Conservation (phyloP, 129 eudicot species). For the Tagetes erecta region DNA sequence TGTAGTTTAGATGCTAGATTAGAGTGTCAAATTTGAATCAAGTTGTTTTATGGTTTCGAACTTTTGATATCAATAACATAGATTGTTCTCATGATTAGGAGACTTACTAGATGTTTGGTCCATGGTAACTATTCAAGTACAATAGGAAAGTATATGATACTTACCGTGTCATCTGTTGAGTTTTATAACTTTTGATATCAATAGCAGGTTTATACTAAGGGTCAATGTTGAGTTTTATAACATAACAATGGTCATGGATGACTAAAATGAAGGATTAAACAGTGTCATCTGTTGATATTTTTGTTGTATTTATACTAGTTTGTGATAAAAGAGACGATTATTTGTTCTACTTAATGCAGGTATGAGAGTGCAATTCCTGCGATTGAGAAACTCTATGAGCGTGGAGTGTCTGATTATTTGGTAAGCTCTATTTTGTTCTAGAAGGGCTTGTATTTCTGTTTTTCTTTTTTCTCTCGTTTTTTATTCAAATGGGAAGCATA, state of each 20-base stretch:
- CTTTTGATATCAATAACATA: background rate
- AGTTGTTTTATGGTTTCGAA: background rate
- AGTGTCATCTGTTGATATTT: background rate
- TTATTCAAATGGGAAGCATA: background rate
- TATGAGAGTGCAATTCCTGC: constrained; percentile 46
- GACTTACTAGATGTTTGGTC: background rate
- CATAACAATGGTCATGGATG: constrained; percentile 5
- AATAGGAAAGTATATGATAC: background rate
- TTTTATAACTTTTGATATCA: background rate
- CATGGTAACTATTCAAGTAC: background rate
- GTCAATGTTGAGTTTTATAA: background rate
- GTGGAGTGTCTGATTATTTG: constrained; percentile 80
- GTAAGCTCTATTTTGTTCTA: constrained; percentile 36
- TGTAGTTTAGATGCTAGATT: background rate
- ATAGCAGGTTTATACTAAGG: background rate
- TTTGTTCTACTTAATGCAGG: constrained; percentile 46
- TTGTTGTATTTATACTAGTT: constrained; percentile 2
- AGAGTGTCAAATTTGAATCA: background rate
- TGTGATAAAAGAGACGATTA: constrained; percentile 2
- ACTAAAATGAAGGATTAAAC: constrained; percentile 13
- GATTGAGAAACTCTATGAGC: constrained; percentile 85
- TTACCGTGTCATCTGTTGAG: too few species aligned
- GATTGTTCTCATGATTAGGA: background rate
- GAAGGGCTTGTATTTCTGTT: background rate
- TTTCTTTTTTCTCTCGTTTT: background rate